Evolutionary conservation across 202 grass and related monocot genomes (phyloP).

Genomic region (Saccharum hybrid): DNA sequence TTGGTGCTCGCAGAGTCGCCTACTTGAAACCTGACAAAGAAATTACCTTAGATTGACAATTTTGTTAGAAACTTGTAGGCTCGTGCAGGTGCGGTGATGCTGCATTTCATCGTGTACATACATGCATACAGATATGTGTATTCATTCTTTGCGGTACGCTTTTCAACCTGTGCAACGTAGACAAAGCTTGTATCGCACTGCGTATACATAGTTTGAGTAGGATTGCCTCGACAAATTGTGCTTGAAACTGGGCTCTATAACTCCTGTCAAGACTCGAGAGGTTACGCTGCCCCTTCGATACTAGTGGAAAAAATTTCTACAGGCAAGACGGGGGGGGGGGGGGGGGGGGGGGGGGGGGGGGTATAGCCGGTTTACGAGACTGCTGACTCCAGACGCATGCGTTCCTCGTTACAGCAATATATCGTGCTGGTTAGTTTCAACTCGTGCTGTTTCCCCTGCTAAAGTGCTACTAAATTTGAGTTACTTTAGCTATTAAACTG

Average conservation of each 20-base stretch:
- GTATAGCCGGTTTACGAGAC: not conserved
- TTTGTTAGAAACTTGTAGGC: slow-evolving; percentile 87
- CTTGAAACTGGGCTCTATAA: not conserved
- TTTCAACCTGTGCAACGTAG: slow-evolving; percentile 29
- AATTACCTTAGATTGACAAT: slow-evolving; percentile 57
- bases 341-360: not conserved
- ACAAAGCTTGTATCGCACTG: slow-evolving; percentile 38
- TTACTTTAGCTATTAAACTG: too few species aligned
- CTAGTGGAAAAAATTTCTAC: not conserved
- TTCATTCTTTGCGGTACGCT: slow-evolving; percentile 51
- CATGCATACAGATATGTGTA: slow-evolving; percentile 55
- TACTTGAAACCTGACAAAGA: slow-evolving; percentile 51
- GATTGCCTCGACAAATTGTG: slow-evolving; percentile 26
- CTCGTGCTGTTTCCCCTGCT: too few species aligned
- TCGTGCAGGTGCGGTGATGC: slow-evolving; percentile 34
- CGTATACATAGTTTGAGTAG: slow-evolving; percentile 38
- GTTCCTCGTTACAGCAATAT: not conserved
- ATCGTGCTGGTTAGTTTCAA: not conserved
- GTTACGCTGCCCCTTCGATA: not conserved
- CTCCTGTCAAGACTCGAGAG: not conserved
- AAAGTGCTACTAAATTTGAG: too few species aligned
- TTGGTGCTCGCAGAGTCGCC: slow-evolving; percentile 80
- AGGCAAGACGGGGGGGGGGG: not conserved
- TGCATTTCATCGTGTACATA: slow-evolving; percentile 61
- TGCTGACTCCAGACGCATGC: not conserved